A percentile compares a stretch with the other conserved stretches of the same genome.
Conservation (phyloP, 2,329 filamentous ascomycete species). For the Arthroderma uncinatum region DNA sequence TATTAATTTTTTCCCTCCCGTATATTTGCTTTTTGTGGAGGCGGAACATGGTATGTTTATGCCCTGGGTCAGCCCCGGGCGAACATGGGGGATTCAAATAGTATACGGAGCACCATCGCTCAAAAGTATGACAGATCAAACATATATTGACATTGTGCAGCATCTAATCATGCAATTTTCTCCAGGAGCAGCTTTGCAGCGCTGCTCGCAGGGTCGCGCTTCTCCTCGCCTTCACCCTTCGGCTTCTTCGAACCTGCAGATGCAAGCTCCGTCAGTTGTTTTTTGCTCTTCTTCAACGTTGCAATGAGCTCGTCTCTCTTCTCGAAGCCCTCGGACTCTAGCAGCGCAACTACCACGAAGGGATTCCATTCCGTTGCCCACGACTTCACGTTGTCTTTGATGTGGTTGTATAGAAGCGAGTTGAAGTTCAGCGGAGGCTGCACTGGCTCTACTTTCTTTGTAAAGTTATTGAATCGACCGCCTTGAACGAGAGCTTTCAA, state of each 20-base stretch:
- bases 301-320: conserved; percentile 56
- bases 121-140: neutral
- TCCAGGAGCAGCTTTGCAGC: conserved; percentile 37
- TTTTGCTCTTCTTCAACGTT: conserved; percentile 61
- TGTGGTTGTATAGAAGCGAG: conserved; percentile 66
- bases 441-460: conserved; percentile 58
- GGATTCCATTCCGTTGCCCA: conserved; percentile 83
- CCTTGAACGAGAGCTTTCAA: conserved; percentile 85
- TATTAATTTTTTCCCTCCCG: neutral
- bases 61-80: neutral
- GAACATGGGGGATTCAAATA: neutral
- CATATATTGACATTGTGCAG: neutral
- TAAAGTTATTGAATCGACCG: conserved; percentile 67
- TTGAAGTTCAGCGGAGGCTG: conserved; percentile 73
- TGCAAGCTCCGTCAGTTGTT: conserved; percentile 49
- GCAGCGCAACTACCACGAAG: conserved; percentile 71
- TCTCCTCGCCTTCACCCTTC: conserved; percentile 40
- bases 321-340: conserved; percentile 63
- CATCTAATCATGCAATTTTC: conserved; percentile 17
- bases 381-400: conserved; percentile 59
- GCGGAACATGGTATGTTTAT: neutral
- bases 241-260: conserved; percentile 40
- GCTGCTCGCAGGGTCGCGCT: conserved; percentile 34
- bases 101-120: no score
- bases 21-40: conserved; percentile 1